A percentile compares a stretch with the other conserved stretches of the same genome.
These are phyloP conservation scores for Geranium brycei DNA, from an alignment of 345 rosid species.

Conservation along the genomic window DNA sequence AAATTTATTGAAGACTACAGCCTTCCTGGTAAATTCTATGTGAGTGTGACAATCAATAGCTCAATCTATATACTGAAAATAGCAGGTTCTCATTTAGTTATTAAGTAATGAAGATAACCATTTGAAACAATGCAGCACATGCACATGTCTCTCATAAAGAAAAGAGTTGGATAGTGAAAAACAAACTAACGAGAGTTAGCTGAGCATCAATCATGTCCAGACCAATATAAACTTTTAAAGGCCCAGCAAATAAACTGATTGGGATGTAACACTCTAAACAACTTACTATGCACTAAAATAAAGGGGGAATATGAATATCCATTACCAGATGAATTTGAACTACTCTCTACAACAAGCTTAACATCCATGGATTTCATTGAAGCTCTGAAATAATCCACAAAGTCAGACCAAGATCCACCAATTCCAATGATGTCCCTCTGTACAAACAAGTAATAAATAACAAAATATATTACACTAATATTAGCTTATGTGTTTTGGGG, in stretches of 20 bases:
- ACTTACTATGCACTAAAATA: neutral
- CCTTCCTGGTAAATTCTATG: no score
- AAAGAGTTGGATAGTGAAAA: no score
- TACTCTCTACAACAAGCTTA: conserved; percentile 49
- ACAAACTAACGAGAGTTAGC: no score
- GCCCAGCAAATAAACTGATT: neutral
- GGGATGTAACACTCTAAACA: neutral
- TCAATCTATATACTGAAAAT: neutral
- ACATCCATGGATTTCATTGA: conserved; percentile 59
- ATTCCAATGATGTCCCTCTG: conserved; percentile 80
- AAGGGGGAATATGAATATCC: neutral
- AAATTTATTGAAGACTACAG: no score
- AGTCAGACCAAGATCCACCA: conserved; percentile 81
- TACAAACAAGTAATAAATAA: conserved; percentile 5
- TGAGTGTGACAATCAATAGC: neutral
- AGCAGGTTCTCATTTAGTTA: neutral
- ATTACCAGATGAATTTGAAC: conserved; percentile 29
- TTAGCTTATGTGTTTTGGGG: neutral
- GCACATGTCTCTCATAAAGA: no score
- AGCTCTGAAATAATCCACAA: conserved; percentile 51
- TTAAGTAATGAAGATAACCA: no score
- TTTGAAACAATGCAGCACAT: no score
- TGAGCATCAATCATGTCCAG: no score
- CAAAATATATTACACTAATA: neutral
- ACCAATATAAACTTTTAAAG: no score